Percentiles rank a stretch among this genome's conserved stretches.
Evolutionary conservation across 345 rosid species (phyloP).

Genomic region (Acer saccharum): DNA sequence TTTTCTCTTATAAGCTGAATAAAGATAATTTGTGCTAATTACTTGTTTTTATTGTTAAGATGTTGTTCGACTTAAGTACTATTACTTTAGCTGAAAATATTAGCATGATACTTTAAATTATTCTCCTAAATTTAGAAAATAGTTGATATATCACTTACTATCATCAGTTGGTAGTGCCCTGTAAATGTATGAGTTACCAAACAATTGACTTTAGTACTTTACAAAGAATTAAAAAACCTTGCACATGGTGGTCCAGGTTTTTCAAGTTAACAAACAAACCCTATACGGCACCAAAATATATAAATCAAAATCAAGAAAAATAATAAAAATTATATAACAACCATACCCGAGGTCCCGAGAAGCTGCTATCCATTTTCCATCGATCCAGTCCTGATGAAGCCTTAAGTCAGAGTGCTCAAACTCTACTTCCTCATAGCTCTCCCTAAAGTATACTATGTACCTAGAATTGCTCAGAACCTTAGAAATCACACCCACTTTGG

Average conservation of each 20-base stretch:
- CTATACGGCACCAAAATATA: background rate
- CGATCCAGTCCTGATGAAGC: slow-evolving; percentile 75
- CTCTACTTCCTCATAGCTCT: slow-evolving; percentile 41
- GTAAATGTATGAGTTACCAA: background rate
- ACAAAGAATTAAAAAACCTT: too few species aligned
- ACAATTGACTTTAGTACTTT: background rate
- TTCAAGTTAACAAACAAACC: background rate
- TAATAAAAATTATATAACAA: background rate
- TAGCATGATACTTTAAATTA: too few species aligned
- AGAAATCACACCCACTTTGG: too few species aligned
- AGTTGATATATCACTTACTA: too few species aligned
- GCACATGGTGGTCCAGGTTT: background rate
- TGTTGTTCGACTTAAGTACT: too few species aligned
- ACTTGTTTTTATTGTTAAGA: too few species aligned
- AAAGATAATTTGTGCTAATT: too few species aligned
- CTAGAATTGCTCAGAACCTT: slow-evolving; percentile 38
- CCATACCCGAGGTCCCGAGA: slow-evolving; percentile 58
- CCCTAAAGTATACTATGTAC: slow-evolving; percentile 56
- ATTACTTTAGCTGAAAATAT: too few species aligned
- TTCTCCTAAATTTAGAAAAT: too few species aligned
- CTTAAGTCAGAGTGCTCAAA: slow-evolving; percentile 65
- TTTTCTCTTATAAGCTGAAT: too few species aligned
- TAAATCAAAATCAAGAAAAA: background rate
- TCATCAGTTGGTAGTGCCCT: background rate
- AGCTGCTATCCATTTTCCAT: slow-evolving; percentile 63